These are phyloP conservation scores for Aspergillus funiculosus DNA, from an alignment of 495 filamentous ascomycete genomes.

Conservation along the genomic window DNA sequence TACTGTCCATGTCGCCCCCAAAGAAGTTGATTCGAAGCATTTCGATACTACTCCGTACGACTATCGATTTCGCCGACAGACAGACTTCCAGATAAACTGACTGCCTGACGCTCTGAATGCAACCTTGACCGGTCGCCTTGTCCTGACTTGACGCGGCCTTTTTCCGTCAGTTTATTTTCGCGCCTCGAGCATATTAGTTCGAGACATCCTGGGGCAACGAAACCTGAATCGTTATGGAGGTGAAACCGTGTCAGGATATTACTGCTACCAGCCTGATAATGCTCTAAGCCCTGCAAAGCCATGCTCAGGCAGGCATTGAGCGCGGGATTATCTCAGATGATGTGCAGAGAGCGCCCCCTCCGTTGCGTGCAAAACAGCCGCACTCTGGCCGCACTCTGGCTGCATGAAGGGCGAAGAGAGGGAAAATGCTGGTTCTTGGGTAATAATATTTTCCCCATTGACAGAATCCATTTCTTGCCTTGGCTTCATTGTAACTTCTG, in stretches of 20 bases:
- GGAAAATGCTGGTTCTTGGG: background rate
- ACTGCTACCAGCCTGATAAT: too few species aligned
- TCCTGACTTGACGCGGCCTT: slow-evolving; percentile 7
- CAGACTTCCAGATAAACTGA: slow-evolving; percentile 5
- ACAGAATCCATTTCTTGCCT: too few species aligned
- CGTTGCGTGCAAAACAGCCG: background rate
- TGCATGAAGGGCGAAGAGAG: too few species aligned
- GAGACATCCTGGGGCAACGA: background rate
- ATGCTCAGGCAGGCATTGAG: background rate
- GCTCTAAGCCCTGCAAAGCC: background rate
- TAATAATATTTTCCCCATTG: too few species aligned
- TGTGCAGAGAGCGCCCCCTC: slow-evolving; percentile 3
- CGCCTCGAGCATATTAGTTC: background rate
- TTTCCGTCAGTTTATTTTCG: slow-evolving; percentile 1
- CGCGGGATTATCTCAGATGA: slow-evolving; percentile 9
- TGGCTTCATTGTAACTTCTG: too few species aligned
- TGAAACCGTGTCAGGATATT: too few species aligned
- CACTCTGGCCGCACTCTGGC: too few species aligned
- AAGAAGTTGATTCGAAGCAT: background rate
- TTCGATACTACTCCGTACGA: background rate
- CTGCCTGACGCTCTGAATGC: slow-evolving; percentile 6
- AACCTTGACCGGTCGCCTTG: slow-evolving; percentile 9
- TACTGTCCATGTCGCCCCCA: slow-evolving; percentile 4
- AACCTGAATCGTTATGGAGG: slow-evolving; percentile 3
- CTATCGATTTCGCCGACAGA: background rate